Base-by-base conservation (phyloP, 2,329 filamentous ascomycete species). In the Cytospora schulzeri region DNA sequence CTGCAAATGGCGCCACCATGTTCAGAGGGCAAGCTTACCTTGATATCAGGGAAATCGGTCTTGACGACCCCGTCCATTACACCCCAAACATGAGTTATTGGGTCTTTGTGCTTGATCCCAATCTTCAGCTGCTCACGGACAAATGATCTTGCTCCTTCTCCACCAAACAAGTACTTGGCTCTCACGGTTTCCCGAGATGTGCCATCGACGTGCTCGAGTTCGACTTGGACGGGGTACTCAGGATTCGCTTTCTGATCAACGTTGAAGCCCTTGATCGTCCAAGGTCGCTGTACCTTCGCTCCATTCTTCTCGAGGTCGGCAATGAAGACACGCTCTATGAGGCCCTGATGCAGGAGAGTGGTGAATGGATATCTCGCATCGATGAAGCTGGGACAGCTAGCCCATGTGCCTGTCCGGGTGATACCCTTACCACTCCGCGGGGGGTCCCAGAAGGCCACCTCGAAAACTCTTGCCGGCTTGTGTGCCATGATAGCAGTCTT, bases 401-500 rank as follows among this genome's bases (percentile, higher is more conserved):
- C 90, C 92, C 92, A 97, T 6, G 87, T 88, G 31, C 88, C 87
- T 1, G 88, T 91, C 68, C 88, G 81, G 35, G 81, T 78, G 67
- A 91, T 90, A 35, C 87, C 85, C 52, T 79, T 76, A 38, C 80
- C 80, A 52, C 82, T 85, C 35, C 75, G 74, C 1, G 80, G 79
- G 0, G 88, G 87, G 67, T 91, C 88, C 89, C 89, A 91, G 70
- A 91, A 91, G 2, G 88, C 88, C 29, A 89, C 87, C 72, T 91
- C 88, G 70, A 86, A 97, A 29, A 97, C 92, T 72, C 91, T 92
- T 1, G 93, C 93, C 8, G 93, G 93, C 68, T 93, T 87, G 73
- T 94, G 84, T 24, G 88, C 90, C 92, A 97, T 96, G 73, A 97
- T 91, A 63, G 88, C 87, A 53, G 91, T 86, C 79, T 97, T 96